Percentiles rank a stretch among this genome's conserved stretches.
Conservation (phyloP, 495 filamentous ascomycete species). For the Trichoderma erinaceum region DNA sequence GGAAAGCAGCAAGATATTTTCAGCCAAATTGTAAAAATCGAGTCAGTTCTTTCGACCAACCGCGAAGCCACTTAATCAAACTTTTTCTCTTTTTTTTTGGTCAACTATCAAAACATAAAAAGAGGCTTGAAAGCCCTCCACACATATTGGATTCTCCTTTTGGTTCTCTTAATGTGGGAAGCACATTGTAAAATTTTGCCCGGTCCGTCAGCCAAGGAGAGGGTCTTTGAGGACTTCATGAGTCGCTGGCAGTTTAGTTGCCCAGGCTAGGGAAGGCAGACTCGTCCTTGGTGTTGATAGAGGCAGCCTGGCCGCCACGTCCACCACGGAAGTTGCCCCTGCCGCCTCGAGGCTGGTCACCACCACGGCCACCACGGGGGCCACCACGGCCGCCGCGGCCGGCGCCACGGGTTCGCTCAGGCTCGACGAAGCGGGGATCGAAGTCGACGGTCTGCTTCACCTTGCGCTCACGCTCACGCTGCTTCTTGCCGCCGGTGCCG, state of each 20-base stretch:
- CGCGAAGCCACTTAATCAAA: not conserved
- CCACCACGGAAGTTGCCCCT: conserved; percentile 43
- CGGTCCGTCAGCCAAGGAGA: conserved; percentile 8
- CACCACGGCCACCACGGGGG: conserved; percentile 42
- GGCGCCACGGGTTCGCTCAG: conserved; percentile 46
- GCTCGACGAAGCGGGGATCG: conserved; percentile 72
- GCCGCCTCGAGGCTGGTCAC: conserved; percentile 35
- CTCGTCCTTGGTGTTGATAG: conserved; percentile 59
- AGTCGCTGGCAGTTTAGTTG: conserved; percentile 15
- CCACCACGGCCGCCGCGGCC: conserved; percentile 51
- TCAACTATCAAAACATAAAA: conserved; percentile 12
- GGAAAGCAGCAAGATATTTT: not conserved
- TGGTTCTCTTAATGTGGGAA: not conserved
- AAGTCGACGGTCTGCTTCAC: conserved; percentile 83
- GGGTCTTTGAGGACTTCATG: conserved; percentile 8
- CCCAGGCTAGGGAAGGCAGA: conserved; percentile 69
- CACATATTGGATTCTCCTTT: not conserved
- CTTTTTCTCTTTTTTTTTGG: conserved; percentile 9
- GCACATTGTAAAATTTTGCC: not conserved
- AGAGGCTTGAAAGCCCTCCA: not conserved
- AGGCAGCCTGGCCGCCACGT: conserved; percentile 37
- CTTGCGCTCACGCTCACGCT: conserved; percentile 87
- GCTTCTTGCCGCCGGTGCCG: conserved; percentile 68
- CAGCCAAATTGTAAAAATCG: not conserved
- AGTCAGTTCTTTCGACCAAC: not conserved